These are phyloP conservation scores for Paulownia fortunei DNA, from an alignment of 257 asterid species.

Conservation along the genomic window DNA sequence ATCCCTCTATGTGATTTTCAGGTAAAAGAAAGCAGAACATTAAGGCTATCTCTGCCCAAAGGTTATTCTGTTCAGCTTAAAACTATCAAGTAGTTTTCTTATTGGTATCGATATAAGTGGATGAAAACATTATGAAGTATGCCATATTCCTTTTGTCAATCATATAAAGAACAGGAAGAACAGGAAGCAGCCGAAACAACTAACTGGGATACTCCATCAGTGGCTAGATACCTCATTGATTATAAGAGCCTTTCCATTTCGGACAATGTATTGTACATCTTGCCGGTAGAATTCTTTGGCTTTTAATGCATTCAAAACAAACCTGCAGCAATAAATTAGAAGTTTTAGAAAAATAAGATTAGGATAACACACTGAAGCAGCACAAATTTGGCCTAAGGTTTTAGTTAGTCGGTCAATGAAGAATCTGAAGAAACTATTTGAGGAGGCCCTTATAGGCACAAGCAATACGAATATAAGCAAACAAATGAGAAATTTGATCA, in stretches of 20 bases:
- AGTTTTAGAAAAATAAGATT: background rate
- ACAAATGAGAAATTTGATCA: slow-evolving; percentile 24
- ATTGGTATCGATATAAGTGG: background rate
- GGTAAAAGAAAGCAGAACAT: background rate
- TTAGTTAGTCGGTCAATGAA: background rate
- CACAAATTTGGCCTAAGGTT: slow-evolving; percentile 3
- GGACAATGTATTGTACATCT: slow-evolving; percentile 94
- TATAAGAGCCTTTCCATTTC: slow-evolving; percentile 89
- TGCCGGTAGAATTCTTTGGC: slow-evolving; percentile 94
- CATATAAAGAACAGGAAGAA: slow-evolving; percentile 10
- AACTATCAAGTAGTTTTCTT: slow-evolving; percentile 6
- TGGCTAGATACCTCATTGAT: slow-evolving; percentile 76
- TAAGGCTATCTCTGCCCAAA: background rate
- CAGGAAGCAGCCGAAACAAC: slow-evolving; percentile 7
- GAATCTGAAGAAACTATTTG: slow-evolving; percentile 19
- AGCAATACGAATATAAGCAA: slow-evolving; percentile 9
- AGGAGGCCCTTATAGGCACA: background rate
- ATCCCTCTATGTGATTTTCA: background rate
- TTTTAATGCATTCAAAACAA: slow-evolving; percentile 88
- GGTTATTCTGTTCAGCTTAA: background rate
- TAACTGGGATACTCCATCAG: slow-evolving; percentile 21
- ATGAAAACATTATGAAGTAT: background rate
- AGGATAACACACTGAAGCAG: slow-evolving; percentile 21
- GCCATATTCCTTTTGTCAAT: slow-evolving; percentile 9
- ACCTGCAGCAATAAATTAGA: slow-evolving; percentile 52